Evolutionary conservation across 371 early-diverging fungal species (phyloP), one percentile per base, ranked within the genome.

Genomic region (Mycotypha africana): DNA sequence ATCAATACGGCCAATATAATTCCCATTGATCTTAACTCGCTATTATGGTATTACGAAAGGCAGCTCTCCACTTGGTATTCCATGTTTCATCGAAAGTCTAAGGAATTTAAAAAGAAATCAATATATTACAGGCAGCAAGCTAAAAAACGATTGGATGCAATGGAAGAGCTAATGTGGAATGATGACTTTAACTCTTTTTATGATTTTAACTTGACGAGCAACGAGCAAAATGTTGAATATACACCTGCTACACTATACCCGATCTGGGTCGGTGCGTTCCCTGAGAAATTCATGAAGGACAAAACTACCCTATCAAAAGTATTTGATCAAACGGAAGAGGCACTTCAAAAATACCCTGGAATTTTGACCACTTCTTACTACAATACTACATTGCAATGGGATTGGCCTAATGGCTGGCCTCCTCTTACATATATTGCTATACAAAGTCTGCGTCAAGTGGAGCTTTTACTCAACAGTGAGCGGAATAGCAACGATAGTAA

Each of bases 1-100:
- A 76, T 92, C 22, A 59, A 71, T 36, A 86, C 86, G 2, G 59
- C 60, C n/a, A 57, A 75, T 20, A 65, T 88, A 25, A 56, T 96
- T 7, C 94, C 95, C 0, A 81, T 91, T 7, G 93, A 93, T 42
- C 78, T 96, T 9, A 96, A 96, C 64, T 72, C 88, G 4, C 74
- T 93, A 19, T 56, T 96, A 51, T 89, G 84, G 67, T 67, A 62
- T 49, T 84, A 83, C 51, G 90, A 89, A 60, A 40, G 39, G 17
- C 67, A 79, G 5, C 46, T 95, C 19, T 41, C 76, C 16, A 53
- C 68, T 19, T 76, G 91, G 49, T 28, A 28, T 28, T n/a, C n/a
- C n/a, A n/a, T n/a, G n/a, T n/a, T n/a, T n/a, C 63, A 71, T 47
- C 36, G 39, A 10, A 49, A 46, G 12, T 28, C 30, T 12, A 33